Evolutionary conservation across 1,284 basidiomycete genomes (phyloP).

Genomic region (Ganoderma boninense): DNA sequence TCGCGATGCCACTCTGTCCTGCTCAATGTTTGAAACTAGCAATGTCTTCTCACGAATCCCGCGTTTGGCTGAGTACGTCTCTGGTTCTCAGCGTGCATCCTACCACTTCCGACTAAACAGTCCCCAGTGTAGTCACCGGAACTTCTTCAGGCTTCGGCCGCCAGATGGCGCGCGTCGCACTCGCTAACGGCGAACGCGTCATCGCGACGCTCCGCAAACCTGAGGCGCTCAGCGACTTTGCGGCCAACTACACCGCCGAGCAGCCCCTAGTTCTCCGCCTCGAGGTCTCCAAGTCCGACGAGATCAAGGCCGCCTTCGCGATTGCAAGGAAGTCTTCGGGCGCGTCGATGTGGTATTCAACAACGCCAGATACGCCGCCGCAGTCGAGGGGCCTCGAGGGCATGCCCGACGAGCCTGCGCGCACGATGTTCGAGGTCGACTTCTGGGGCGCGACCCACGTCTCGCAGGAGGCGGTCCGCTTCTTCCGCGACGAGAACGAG

Average conservation of each 20-base stretch:
- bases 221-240: slow-evolving; percentile 34
- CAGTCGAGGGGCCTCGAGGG: slow-evolving; percentile 41
- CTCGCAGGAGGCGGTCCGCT: slow-evolving; percentile 43
- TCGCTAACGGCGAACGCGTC: slow-evolving; percentile 41
- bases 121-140: slow-evolving; percentile 40
- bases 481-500: slow-evolving; percentile 49
- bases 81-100: not conserved
- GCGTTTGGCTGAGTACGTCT: slow-evolving; percentile 31
- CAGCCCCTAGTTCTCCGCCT: slow-evolving; percentile 47
- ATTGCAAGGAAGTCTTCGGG: slow-evolving; percentile 46
- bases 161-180: slow-evolving; percentile 32
- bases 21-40: not conserved
- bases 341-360: slow-evolving; percentile 54
- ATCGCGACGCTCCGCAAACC: slow-evolving; percentile 45
- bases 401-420: slow-evolving; percentile 41
- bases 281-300: slow-evolving; percentile 46
- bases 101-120: not conserved
- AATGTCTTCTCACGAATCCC: slow-evolving; percentile 12
- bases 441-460: slow-evolving; percentile 51
- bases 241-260: slow-evolving; percentile 23
- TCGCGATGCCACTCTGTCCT: no score
- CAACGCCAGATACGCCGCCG: slow-evolving; percentile 45
- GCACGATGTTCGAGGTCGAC: slow-evolving; percentile 46
- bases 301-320: slow-evolving; percentile 45
- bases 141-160: slow-evolving; percentile 38